Evolutionary conservation across 1,139 yeast genomes (phyloP).

Genomic region (Magnusiomyces sp.): DNA sequence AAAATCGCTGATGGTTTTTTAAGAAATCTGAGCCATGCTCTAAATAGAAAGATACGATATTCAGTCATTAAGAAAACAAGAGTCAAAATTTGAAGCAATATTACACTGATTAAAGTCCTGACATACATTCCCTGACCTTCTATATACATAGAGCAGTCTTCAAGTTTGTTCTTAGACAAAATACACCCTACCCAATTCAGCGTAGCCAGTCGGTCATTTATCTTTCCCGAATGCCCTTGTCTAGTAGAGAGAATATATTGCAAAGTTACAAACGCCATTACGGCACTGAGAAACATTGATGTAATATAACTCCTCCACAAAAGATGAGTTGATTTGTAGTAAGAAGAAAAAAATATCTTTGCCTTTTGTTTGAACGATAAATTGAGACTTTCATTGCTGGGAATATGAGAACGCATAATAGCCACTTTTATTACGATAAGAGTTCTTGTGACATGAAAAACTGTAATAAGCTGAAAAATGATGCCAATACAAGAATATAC

Average conservation of each 20-base stretch:
- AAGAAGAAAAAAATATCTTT: conserved; percentile 6
- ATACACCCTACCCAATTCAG: conserved; percentile 13
- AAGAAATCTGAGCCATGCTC: conserved; percentile 10
- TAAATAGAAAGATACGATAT: conserved; percentile 11
- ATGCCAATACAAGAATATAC: conserved; percentile 11
- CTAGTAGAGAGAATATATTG: conserved; percentile 10
- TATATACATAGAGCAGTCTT: conserved; percentile 7
- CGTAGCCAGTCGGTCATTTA: conserved; percentile 11
- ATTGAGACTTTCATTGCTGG: neutral
- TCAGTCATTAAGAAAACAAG: conserved; percentile 13
- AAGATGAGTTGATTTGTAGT: conserved; percentile 13
- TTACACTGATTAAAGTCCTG: conserved; percentile 11
- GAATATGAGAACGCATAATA: conserved; percentile 7
- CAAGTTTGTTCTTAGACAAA: neutral
- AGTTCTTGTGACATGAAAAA: conserved; percentile 14
- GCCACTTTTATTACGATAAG: conserved; percentile 5
- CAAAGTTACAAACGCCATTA: conserved; percentile 13
- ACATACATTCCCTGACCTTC: conserved; percentile 11
- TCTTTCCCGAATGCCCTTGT: neutral
- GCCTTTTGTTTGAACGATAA: neutral
- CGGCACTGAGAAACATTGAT: conserved; percentile 13
- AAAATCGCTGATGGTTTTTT: conserved; percentile 9
- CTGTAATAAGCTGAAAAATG: conserved; percentile 7
- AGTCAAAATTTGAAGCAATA: conserved; percentile 9
- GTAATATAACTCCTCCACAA: conserved; percentile 19